These are phyloP conservation scores for Mortierella hygrophila DNA, from an alignment of 192 early-diverging fungal species.

Conservation along the genomic window DNA sequence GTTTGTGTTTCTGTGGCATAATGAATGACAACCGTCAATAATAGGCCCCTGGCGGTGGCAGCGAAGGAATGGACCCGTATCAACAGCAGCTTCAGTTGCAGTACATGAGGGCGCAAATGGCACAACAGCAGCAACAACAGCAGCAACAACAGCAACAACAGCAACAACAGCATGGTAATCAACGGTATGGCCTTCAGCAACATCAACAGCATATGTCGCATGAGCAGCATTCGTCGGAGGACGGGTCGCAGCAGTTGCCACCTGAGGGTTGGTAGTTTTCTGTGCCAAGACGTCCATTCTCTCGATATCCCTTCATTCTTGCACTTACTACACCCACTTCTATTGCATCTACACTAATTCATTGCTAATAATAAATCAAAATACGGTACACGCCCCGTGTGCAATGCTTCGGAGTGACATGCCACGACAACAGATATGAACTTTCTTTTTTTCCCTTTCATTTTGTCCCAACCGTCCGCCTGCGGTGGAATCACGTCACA, in stretches of 20 bases:
- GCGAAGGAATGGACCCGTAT: slow-evolving; percentile 38
- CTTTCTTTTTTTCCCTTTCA: neutral
- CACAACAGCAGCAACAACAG: slow-evolving; percentile 34
- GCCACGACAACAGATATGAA: neutral
- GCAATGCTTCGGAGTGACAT: neutral
- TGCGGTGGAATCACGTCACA: neutral
- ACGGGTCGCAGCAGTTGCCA: neutral
- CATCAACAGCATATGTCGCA: slow-evolving; percentile 24
- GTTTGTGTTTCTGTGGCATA: neutral
- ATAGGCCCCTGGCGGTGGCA: slow-evolving; percentile 13
- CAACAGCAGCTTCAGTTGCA: slow-evolving; percentile 46
- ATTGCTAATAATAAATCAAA: neutral
- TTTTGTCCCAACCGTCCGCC: neutral
- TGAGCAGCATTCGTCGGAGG: slow-evolving; percentile 7
- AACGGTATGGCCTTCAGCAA: slow-evolving; percentile 24
- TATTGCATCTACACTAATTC: neutral
- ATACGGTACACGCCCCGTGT: neutral
- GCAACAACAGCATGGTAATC: slow-evolving; percentile 2
- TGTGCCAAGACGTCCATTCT: neutral
- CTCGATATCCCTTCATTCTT: neutral
- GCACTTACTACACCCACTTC: neutral
- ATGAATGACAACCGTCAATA: too few species aligned
- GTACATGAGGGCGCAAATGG: slow-evolving; percentile 46
- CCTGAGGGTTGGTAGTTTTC: slow-evolving; percentile 4
- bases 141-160: slow-evolving; percentile 22